Evolutionary conservation across 805 yeast genomes (phyloP).

Genomic region (Clavispora phyllophila): DNA sequence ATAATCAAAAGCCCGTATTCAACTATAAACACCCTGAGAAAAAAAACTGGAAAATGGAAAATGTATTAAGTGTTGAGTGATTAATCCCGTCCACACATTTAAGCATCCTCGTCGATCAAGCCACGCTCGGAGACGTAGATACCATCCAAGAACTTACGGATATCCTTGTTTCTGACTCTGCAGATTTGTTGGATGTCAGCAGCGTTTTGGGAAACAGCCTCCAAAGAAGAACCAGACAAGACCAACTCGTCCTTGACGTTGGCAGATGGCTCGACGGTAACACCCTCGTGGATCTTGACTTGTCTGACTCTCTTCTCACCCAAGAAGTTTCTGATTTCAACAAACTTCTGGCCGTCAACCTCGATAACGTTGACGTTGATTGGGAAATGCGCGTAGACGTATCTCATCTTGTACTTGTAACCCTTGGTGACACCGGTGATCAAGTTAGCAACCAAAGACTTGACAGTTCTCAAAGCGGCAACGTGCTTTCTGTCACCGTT

Average conservation of each 20-base stretch:
- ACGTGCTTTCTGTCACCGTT: slow-evolving; percentile 99
- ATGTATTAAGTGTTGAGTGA: slow-evolving; percentile 19
- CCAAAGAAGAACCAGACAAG: slow-evolving; percentile 92
- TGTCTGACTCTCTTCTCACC: slow-evolving; percentile 98
- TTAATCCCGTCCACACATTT: slow-evolving; percentile 4
- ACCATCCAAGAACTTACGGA: slow-evolving; percentile 99
- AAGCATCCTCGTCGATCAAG: slow-evolving; percentile 63
- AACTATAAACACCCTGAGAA: slow-evolving; percentile 25
- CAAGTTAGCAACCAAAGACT: slow-evolving; percentile 90
- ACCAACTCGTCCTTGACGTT: slow-evolving; percentile 91
- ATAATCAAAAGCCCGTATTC: slow-evolving; percentile 19
- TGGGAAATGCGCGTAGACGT: slow-evolving; percentile 99
- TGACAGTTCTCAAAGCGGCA: slow-evolving; percentile 98
- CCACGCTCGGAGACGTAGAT: slow-evolving; percentile 98
- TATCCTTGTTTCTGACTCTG: slow-evolving; percentile 99
- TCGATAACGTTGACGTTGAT: slow-evolving; percentile 92
- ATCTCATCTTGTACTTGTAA: slow-evolving; percentile 99
- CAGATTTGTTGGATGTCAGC: slow-evolving; percentile 98
- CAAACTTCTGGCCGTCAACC: slow-evolving; percentile 63
- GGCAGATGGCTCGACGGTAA: slow-evolving; percentile 73
- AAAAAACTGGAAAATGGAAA: slow-evolving; percentile 13
- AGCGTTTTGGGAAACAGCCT: slow-evolving; percentile 96
- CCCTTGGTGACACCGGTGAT: slow-evolving; percentile 99
- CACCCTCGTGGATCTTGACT: slow-evolving; percentile 86
- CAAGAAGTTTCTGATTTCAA: slow-evolving; percentile 98